These are phyloP conservation scores for Oropetium thomaeum DNA, from an alignment of 176 grass and related monocot species.

Conservation along the genomic window DNA sequence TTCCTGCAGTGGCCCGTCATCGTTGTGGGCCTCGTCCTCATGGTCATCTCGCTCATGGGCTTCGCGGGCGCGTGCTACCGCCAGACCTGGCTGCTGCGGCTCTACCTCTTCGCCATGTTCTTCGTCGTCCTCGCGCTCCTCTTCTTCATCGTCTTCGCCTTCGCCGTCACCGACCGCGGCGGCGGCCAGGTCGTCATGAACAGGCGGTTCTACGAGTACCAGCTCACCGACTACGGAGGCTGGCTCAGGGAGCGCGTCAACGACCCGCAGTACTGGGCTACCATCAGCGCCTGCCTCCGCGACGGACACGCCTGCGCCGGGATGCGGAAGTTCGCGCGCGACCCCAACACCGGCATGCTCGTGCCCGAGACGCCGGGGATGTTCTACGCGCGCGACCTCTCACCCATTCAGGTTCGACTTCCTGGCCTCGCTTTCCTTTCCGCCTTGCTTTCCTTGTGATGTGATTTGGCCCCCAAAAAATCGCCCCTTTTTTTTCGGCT, in stretches of 20 bases:
- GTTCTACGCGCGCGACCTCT: conserved; percentile 72
- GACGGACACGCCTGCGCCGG: conserved; percentile 52
- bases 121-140: conserved; percentile 81
- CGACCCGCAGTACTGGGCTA: conserved; percentile 69
- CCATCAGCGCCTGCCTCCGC: conserved; percentile 68
- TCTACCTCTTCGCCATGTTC: conserved; percentile 99
- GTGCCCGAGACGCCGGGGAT: conserved; percentile 29
- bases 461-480: conserved; percentile 26
- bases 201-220: conserved; percentile 76
- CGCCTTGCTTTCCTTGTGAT: not conserved
- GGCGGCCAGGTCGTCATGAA: conserved; percentile 77
- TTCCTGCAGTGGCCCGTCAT: conserved; percentile 99
- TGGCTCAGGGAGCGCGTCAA: conserved; percentile 73
- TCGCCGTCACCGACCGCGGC: conserved; percentile 90
- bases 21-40: conserved; percentile 61
- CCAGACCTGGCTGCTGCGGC: conserved; percentile 75
- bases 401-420: conserved; percentile 68
- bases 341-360: conserved; percentile 63
- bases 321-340: conserved; percentile 36
- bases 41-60: conserved; percentile 79
- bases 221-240: conserved; percentile 77
- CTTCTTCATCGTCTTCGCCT: conserved; percentile 98
- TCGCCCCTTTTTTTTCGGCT: not conserved
- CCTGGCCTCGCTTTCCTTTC: not conserved
- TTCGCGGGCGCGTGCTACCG: conserved; percentile 94